Percentiles rank a stretch among this genome's conserved stretches.
These are phyloP conservation scores for Cladosporium sp. DNA, from an alignment of 2,329 filamentous ascomycete genomes.

Conservation along the genomic window DNA sequence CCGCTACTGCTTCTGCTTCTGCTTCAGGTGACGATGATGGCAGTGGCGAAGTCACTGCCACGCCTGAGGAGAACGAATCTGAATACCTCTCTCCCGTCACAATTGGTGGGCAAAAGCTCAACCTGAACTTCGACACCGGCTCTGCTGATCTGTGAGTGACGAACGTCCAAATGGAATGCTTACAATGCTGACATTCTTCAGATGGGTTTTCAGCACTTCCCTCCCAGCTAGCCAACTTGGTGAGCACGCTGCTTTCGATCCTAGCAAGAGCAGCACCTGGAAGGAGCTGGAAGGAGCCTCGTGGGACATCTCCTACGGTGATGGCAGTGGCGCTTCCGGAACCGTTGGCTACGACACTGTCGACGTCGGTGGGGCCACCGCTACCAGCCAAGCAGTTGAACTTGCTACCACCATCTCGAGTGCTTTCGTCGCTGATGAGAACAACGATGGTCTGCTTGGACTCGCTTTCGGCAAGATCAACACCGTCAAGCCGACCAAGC, in stretches of 20 bases:
- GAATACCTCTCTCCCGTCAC: conserved; percentile 69
- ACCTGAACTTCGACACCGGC: conserved; percentile 74
- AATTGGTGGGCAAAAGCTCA: conserved; percentile 68
- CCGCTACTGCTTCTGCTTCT: conserved; percentile 21
- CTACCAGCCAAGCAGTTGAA: conserved; percentile 65
- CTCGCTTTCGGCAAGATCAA: conserved; percentile 67
- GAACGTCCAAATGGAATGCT: background rate
- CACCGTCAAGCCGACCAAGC: conserved; percentile 60
- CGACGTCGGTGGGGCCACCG: conserved; percentile 64
- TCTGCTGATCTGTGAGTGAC: conserved; percentile 65
- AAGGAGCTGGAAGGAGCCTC: conserved; percentile 49
- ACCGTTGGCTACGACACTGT: conserved; percentile 68
- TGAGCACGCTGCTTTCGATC: conserved; percentile 59
- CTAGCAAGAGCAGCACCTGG: conserved; percentile 54
- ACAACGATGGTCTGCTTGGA: conserved; percentile 68
- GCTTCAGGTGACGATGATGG: conserved; percentile 20
- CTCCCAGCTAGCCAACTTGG: conserved; percentile 48
- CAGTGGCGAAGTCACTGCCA: conserved; percentile 57
- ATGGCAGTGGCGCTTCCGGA: conserved; percentile 63
- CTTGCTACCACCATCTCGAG: conserved; percentile 60
- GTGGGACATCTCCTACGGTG: conserved; percentile 69
- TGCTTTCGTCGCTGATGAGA: conserved; percentile 60
- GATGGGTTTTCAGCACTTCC: conserved; percentile 69
- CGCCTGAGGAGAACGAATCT: conserved; percentile 63
- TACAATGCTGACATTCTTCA: conserved; percentile 29